A percentile compares a stretch with the other conserved stretches of the same genome.
Conservation (phyloP, 345 rosid genomes). For the Isatis tinctoria region DNA sequence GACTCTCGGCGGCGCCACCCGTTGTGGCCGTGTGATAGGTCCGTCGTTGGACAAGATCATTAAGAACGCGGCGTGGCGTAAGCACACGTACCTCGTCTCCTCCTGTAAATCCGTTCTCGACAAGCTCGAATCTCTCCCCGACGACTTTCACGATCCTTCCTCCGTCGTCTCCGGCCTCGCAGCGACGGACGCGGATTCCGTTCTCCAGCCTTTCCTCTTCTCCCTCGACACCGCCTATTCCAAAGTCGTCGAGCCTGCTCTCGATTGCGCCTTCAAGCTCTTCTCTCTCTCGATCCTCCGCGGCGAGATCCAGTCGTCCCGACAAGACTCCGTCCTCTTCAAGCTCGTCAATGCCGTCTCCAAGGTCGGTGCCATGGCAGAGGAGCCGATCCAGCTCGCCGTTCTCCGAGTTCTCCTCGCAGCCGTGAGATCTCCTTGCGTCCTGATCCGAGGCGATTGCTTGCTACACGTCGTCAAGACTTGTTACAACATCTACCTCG, state of each 20-base stretch:
- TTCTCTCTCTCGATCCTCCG: slow-evolving; percentile 67
- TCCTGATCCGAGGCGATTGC: slow-evolving; percentile 81
- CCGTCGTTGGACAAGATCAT: slow-evolving; percentile 89
- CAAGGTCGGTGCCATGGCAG: slow-evolving; percentile 63
- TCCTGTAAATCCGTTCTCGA: slow-evolving; percentile 87
- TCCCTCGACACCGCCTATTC: slow-evolving; percentile 68
- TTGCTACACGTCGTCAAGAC: slow-evolving; percentile 73
- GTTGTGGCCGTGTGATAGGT: slow-evolving; percentile 78
- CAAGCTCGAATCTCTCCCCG: slow-evolving; percentile 60
- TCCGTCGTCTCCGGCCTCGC: slow-evolving; percentile 62
- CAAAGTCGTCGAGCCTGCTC: slow-evolving; percentile 84
- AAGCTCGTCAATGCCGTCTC: slow-evolving; percentile 52
- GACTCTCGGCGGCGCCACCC: slow-evolving; percentile 73
- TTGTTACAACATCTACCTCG: slow-evolving; percentile 83
- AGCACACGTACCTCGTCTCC: slow-evolving; percentile 83
- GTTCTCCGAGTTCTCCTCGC: slow-evolving; percentile 77
- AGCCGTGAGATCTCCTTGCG: slow-evolving; percentile 68
- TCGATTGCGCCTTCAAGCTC: slow-evolving; percentile 68
- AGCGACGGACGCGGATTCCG: slow-evolving; percentile 52
- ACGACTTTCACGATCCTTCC: slow-evolving; percentile 37
- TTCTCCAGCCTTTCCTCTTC: slow-evolving; percentile 66
- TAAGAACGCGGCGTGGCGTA: slow-evolving; percentile 96
- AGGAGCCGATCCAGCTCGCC: slow-evolving; percentile 70
- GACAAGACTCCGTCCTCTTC: slow-evolving; percentile 31
- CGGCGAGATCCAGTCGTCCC: slow-evolving; percentile 51